Conservation (phyloP, 169 alveolate genomes). For the Eimeria nieschulzi region DNA sequence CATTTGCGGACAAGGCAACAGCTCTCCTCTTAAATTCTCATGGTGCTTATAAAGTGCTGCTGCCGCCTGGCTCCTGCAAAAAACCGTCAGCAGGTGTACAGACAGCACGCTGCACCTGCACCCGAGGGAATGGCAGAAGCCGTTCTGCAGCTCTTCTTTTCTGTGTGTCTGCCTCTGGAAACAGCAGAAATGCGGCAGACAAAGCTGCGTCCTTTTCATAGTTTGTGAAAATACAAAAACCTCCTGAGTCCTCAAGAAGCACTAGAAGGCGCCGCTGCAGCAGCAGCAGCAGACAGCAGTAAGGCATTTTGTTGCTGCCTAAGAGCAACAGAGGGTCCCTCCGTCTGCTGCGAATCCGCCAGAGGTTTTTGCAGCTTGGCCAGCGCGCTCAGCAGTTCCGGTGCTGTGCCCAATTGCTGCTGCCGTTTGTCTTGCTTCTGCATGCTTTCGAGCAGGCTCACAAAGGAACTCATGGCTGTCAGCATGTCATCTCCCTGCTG, state of each 20-base stretch:
- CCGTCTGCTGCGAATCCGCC: background rate
- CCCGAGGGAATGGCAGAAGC: too few relatives aligned
- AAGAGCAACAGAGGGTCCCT: background rate
- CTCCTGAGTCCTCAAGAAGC: background rate
- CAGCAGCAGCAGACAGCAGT: conserved; percentile 1
- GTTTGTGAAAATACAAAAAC: background rate
- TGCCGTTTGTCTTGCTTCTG: background rate
- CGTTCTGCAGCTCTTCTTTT: too few relatives aligned
- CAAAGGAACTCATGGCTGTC: background rate
- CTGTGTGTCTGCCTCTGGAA: background rate
- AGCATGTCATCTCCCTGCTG: conserved; percentile 13
- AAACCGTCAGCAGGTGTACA: too few relatives aligned
- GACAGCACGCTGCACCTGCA: too few relatives aligned
- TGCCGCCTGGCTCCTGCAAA: too few relatives aligned
- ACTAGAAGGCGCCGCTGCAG: background rate
- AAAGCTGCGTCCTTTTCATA: background rate
- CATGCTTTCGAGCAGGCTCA: background rate
- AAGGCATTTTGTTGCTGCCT: too few relatives aligned
- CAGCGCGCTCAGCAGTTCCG: background rate
- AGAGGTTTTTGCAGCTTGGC: background rate
- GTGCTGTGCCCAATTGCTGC: background rate
- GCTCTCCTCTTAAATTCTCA: too few relatives aligned
- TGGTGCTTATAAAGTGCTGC: too few relatives aligned
- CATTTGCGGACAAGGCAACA: too few relatives aligned
- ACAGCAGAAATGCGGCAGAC: background rate